Evolutionary conservation across 352 stramenopile species (phyloP), one percentile per base, ranked within the genome.

Genomic region (Phytopythium ostracodes): DNA sequence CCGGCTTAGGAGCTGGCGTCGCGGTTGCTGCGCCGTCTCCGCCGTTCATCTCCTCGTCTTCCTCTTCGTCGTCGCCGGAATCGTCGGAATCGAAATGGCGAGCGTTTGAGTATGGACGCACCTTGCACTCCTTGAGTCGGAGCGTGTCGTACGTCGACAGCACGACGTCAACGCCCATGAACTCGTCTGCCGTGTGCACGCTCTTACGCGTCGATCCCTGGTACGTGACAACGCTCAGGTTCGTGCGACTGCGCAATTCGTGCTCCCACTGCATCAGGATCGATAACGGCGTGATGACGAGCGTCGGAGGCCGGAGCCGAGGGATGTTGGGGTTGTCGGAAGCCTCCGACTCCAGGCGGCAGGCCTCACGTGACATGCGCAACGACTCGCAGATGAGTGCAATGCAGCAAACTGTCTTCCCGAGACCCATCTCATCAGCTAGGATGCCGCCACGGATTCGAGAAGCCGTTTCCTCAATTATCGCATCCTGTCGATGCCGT

Each of bases 351-450:
- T 64, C 57, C 55, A 59, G 63, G 1, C 66, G 52, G 2, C 59
- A 59, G 25, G 72, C 70, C 40, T 77, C 64, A 50, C 75, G 82
- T 27, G 69, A 70, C 42, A 73, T 70, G 49, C 77, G 71, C 9
- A 91, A 61, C 36, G 77, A 89, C 65, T 88, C 75, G 59, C 78
- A 88, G 42, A 93, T 86, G 24, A 94, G 67, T 17, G 82, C 83
- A 29, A 97, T 79, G 25, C 87, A 93, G 52, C 87, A 92, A 2
- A 98, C 77, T 0, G 96, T 98, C 64, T 96, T 96, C 17, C 89
- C 89, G 27, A 97, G 65, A 0, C 88, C 89, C 88, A 96, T 96
- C 55, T 96, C 88, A 69, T 97, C 89, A 2, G 86, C 87, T 9
- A 97, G 62, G 22, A 97, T 84, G 17, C 89, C 89, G 9, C 89